Base-by-base conservation (phyloP, 2,329 filamentous ascomycete genomes). In the Harringtonia aguacate region DNA sequence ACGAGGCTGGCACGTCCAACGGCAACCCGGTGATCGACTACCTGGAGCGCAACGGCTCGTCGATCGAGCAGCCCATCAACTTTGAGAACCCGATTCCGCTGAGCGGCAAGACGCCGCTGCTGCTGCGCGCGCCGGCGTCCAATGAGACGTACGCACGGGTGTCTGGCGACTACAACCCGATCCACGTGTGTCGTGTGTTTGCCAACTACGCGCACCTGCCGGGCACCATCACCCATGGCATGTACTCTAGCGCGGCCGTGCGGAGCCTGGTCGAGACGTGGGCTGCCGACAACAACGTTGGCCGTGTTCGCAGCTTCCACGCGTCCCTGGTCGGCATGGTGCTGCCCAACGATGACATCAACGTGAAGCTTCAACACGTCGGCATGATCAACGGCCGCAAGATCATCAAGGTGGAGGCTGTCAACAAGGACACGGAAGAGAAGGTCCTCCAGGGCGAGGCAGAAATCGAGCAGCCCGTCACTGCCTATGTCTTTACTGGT, bases 291-390 rank as follows among this genome's bases (percentile, higher is more conserved):
- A 98, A 98, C 73, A 92, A 98, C 61, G 82, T 97, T 56, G 90
- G 92, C 36, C 90, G 92, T 56, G 90, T 98, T 42, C 83, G 92
- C 58, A 95, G 90, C 67, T 98, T 95, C 78, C 88, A 95, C 58
- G 92, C 89, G 50, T 90, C 84, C 20, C 76, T 98, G 40, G 89
- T 95, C n/a, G 92, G 92, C 52, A 98, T 98, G 92, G 94, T 98
- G 12, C 73, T 98, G 48, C 92, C 92, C 44, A 94, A 97, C 55
- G 94, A 98, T 59, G 84, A 90, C 50, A 84, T 98, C 50, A 79
- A 94, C 52, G 90, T 98, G 57, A 94, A 88, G 68, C 77, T 98
- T 42, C 86, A 95, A 69, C 92, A 98, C 60, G 83, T 94, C 28
- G 92, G 90, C 58, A 98, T 98, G 92, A 85, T 98, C 48, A 83